Conservation (phyloP, 2,329 filamentous ascomycete species). For the Conoideocrella luteorostrata region DNA sequence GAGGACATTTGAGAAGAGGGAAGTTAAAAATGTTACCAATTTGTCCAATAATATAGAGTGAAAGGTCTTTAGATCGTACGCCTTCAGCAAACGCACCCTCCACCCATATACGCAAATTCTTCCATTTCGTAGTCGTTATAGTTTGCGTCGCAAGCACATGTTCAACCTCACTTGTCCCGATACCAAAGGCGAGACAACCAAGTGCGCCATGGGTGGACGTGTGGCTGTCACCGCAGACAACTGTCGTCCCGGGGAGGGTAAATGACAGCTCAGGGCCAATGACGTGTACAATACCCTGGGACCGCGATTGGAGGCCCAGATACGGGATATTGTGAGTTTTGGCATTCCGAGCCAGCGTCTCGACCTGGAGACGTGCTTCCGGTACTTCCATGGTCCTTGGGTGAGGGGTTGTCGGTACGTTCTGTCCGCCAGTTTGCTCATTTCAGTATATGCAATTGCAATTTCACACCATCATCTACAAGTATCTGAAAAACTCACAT, state of each 20-base stretch:
- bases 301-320: constrained; percentile 92
- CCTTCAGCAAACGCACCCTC: constrained; percentile 85
- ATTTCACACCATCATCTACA: not conserved
- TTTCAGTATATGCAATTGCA: constrained; percentile 11
- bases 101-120: constrained; percentile 97
- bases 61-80: constrained; percentile 92
- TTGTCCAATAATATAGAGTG: constrained; percentile 85
- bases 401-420: constrained; percentile 87
- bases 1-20: no score
- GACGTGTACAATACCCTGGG: constrained; percentile 96
- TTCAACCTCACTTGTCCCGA: constrained; percentile 97
- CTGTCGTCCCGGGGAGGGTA: constrained; percentile 91
- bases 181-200: constrained; percentile 89
- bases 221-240: constrained; percentile 96
- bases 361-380: constrained; percentile 87
- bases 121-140: constrained; percentile 87
- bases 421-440: constrained; percentile 57
- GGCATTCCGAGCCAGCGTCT: constrained; percentile 94
- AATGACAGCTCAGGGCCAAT: constrained; percentile 98
- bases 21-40: no score
- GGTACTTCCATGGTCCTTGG: constrained; percentile 90
- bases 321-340: constrained; percentile 95
- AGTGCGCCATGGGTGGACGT: constrained; percentile 98
- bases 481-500: constrained; percentile 68
- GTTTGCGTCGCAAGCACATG: constrained; percentile 96